phyloP scores from a whole-genome alignment of 2,329 filamentous ascomycete genomes.

The Neocatenulostroma microsporum region DNA sequence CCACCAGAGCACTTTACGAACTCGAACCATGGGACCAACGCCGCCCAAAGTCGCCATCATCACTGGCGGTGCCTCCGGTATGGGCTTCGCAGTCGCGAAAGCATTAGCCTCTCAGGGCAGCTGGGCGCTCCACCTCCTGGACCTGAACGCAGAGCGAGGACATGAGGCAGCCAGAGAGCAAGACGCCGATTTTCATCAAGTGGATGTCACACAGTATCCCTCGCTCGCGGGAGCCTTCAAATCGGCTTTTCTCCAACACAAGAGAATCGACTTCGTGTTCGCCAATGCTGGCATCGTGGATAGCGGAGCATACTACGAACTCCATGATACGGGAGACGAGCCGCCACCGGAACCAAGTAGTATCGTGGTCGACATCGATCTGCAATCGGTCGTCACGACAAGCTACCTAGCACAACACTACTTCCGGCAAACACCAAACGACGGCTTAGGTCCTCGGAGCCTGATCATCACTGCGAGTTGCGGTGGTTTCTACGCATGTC shows the following conservation, averaged over 20 bases:
- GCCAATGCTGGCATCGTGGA: constrained; percentile 9
- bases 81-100: constrained; percentile 4
- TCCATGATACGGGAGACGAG: neutral
- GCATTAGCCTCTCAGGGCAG: neutral
- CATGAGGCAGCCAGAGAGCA: neutral
- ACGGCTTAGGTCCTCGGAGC: neutral
- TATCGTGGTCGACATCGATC: neutral
- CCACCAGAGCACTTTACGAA: constrained; percentile 2
- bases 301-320: neutral
- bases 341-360: constrained; percentile 1
- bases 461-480: constrained; percentile 5
- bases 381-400: neutral
- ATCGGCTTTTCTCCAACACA: neutral
- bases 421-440: neutral
- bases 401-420: neutral
- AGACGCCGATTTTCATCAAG: constrained; percentile 1
- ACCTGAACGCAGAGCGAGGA: constrained; percentile 3
- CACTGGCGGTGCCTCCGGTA: constrained; percentile 6
- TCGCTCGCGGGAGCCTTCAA: constrained; percentile 4
- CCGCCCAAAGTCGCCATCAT: constrained; percentile 4
- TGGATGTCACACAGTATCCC: constrained; percentile 5
- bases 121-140: constrained; percentile 5
- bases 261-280: constrained; percentile 11
- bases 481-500: constrained; percentile 4
- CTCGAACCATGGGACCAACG: neutral